Base-by-base conservation (phyloP, 2,329 filamentous ascomycete species). In the Geosmithia morbida region DNA sequence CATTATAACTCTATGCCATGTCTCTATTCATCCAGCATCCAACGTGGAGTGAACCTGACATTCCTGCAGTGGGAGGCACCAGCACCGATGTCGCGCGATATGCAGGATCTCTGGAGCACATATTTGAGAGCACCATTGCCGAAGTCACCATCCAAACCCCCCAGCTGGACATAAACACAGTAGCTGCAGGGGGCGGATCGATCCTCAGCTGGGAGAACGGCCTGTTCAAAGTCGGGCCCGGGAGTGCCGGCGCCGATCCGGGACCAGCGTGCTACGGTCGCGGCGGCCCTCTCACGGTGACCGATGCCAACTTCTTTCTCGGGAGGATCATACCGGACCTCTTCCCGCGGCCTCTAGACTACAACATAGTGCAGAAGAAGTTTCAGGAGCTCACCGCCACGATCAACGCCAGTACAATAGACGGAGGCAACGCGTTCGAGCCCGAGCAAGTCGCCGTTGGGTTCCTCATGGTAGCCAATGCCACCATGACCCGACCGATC, bases 71-170 rank as follows among this genome's bases (percentile, higher is more conserved):
- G 40, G 2, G 87, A 30, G 89, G 89, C 10, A 96, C 89, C 0
- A 88, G 83, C 48, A 96, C 89, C 1, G 89, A 96, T 61, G 87
- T 95, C 10, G 94, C 86, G 29, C 74, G 89, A 45, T 96, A 90
- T 55, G 86, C 17, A 73, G 85, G 48, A 89, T 94, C 57, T 87
- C 33, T 48, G 14, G 49, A 95, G 56, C 89, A 96, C 57, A 87
- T 94, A 1, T 95, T 95, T 54, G 89, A 94, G 64, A 94, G 88
- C 0, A 94, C 87, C 0, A 94, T 87, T 1, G 89, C 89, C 0
- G 89, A 88, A n/a, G 85, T 95, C 1, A 90, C 88, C 0, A 92
- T 95, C 22, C 87, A 94, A 57, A 89, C 85, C 1, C 89, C 89
- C 0, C 88, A 95, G 57, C 73, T 95, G 0, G 88, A 95, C 57